Conservation (phyloP, 2,329 filamentous ascomycete species). For the Verticillium albo-atrum region DNA sequence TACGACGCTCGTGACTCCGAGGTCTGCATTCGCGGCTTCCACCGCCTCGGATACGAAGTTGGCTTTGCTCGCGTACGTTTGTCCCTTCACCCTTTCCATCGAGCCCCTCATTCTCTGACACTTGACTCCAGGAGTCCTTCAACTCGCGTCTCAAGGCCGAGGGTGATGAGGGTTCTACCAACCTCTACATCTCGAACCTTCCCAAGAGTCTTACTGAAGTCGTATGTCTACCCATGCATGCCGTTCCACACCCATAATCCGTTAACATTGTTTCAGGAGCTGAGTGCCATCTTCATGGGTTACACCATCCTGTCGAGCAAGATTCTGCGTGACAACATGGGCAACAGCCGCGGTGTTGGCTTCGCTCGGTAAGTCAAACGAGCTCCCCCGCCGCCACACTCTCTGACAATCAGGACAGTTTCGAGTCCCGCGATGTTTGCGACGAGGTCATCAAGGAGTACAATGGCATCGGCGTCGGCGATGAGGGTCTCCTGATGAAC, state of each 20-base stretch:
- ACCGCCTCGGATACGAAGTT: conserved; percentile 91
- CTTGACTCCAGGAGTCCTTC: conserved; percentile 75
- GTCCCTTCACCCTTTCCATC: conserved; percentile 2
- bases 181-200: conserved; percentile 96
- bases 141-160: conserved; percentile 97
- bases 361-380: conserved; percentile 76
- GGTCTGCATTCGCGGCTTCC: conserved; percentile 93
- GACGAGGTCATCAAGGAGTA: conserved; percentile 84
- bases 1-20: conserved; percentile 83
- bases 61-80: conserved; percentile 84
- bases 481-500: conserved; percentile 79
- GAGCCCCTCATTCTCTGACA: conserved; percentile 18
- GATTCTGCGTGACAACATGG: conserved; percentile 87
- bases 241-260: background rate
- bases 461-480: conserved; percentile 72
- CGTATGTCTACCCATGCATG: conserved; percentile 43
- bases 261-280: conserved; percentile 46
- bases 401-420: conserved; percentile 47
- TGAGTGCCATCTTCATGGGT: conserved; percentile 72
- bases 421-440: conserved; percentile 83
- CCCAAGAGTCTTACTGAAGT: conserved; percentile 89
- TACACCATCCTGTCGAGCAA: conserved; percentile 88
- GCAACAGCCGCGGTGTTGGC: conserved; percentile 92
- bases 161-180: conserved; percentile 83
- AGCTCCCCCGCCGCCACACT: background rate